Conservation (phyloP, 2,329 filamentous ascomycete genomes). For the Aspergillus aculeatus region DNA sequence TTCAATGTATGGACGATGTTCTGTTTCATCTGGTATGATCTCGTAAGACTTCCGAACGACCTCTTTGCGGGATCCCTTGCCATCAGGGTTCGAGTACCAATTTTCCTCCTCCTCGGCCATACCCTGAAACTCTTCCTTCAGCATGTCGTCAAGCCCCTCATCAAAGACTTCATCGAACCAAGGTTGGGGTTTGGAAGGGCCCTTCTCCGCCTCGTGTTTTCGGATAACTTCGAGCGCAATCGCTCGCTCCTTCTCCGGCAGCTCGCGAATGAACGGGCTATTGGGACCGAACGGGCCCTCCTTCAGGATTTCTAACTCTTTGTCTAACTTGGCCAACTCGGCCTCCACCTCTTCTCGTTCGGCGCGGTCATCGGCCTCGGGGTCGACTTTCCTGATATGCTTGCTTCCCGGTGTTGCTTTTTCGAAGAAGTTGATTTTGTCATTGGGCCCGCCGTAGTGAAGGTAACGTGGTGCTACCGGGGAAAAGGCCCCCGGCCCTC, state of each 20-base stretch:
- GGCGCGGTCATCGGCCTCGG: conserved; percentile 39
- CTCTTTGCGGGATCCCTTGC: conserved; percentile 18
- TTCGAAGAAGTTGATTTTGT: conserved; percentile 46
- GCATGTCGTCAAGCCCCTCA: conserved; percentile 42
- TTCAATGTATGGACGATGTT: conserved; percentile 40
- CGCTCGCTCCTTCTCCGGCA: conserved; percentile 43
- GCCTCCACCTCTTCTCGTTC: conserved; percentile 39
- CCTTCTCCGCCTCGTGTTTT: conserved; percentile 41
- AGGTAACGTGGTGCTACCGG: conserved; percentile 29
- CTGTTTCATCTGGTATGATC: conserved; percentile 32
- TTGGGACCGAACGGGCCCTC: conserved; percentile 46
- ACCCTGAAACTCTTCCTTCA: conserved; percentile 39
- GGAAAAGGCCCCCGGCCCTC: conserved; percentile 35
- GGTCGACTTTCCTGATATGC: conserved; percentile 37
- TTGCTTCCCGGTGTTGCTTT: conserved; percentile 40
- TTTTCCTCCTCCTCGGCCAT: conserved; percentile 39
- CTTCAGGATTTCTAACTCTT: conserved; percentile 40
- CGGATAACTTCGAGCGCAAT: conserved; percentile 44
- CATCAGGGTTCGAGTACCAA: conserved; percentile 30
- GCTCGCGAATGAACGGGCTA: conserved; percentile 43
- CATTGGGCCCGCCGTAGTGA: conserved; percentile 37
- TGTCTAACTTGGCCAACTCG: conserved; percentile 41
- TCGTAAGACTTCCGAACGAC: conserved; percentile 28
- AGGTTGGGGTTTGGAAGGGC: conserved; percentile 22
- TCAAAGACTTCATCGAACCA: conserved; percentile 41